Conservation (phyloP, 2,329 filamentous ascomycete genomes). For the Byssothecium circinans region DNA sequence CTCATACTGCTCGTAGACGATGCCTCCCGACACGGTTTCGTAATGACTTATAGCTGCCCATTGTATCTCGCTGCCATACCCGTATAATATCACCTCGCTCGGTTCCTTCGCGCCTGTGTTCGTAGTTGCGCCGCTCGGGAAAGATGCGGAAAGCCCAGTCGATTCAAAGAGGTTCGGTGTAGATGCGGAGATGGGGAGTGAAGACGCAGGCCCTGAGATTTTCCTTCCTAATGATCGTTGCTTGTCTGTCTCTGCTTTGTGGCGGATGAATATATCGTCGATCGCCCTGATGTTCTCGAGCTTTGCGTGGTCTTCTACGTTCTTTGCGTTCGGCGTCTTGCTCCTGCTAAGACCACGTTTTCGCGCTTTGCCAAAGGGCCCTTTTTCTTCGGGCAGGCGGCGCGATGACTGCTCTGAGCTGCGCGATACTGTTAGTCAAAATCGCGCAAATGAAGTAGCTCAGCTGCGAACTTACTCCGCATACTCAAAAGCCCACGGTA, state of each 20-base stretch:
- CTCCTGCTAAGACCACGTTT: slow-evolving; percentile 51
- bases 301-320: slow-evolving; percentile 56
- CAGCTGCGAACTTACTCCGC: slow-evolving; percentile 55
- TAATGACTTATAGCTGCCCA: slow-evolving; percentile 90
- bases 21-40: slow-evolving; percentile 76
- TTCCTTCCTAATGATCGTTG: slow-evolving; percentile 28
- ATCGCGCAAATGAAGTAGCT: neutral
- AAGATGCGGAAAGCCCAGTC: slow-evolving; percentile 28
- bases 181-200: slow-evolving; percentile 34
- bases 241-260: slow-evolving; percentile 35
- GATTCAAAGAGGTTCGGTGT: slow-evolving; percentile 37
- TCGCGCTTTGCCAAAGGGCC: slow-evolving; percentile 61
- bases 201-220: slow-evolving; percentile 15
- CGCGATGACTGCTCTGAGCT: slow-evolving; percentile 51
- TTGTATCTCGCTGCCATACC: slow-evolving; percentile 68
- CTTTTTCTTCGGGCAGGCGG: slow-evolving; percentile 60
- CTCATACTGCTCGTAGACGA: slow-evolving; percentile 91
- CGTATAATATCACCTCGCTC: slow-evolving; percentile 82
- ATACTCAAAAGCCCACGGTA: slow-evolving; percentile 67
- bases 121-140: slow-evolving; percentile 31
- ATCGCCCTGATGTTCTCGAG: slow-evolving; percentile 49
- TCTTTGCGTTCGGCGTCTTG: slow-evolving; percentile 61
- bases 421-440: slow-evolving; percentile 18
- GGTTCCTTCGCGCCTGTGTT: slow-evolving; percentile 56
- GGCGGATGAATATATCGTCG: slow-evolving; percentile 50